Evolutionary conservation across 352 stramenopile species (phyloP), one percentile per base, ranked within the genome.

Genomic region (Thraustochytrium sp.): DNA sequence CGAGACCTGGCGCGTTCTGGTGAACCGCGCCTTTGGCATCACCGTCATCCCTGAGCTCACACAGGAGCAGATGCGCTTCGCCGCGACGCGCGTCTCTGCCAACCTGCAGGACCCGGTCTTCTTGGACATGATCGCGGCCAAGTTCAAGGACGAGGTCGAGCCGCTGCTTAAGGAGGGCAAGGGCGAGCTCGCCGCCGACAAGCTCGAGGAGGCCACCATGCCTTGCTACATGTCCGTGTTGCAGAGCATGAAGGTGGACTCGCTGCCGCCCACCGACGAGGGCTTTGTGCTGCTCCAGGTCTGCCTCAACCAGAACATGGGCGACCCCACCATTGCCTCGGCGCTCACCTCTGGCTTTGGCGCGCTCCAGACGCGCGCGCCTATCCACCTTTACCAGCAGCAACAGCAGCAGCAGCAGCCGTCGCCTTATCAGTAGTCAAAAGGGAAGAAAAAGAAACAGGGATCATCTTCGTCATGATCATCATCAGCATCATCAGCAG

Each of bases 271-370:
- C 3, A 29, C n/a, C 23, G 61, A 84, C 29, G n/a, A 64, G n/a
- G 76, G 76, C 44, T 82, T 68, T 51, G 40, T 84, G 9, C 23
- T 83, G 18, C 29, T 84, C 36, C 76, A 84, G 49, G 76, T 62
- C 9, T 54, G 37, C 65, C 74, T 84, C 31, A 84, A 77, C 61
- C 40, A 83, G 65, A 62, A 83, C 49, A 84, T 84, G 61, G 76
- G 40, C 21, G 76, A 84, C 53, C 76, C 76, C 5, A 5, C 42
- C 49, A 54, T 84, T 29, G 40, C 5, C 11, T 65, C 85, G 76
- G 36, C 40, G 18, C 73, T 84, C 37, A 84, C 46, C 26, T 44
- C 26, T 2, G 59, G 59, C 3, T 72, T 72, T 46, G 29, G 13
- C 46, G 59, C 59, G 26, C 26, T 72, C 8, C 59, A 72, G 36